Percentiles rank a stretch among this genome's conserved stretches.
phyloP scores from a whole-genome alignment of 2,329 filamentous ascomycete species.

The Monascus ruber region DNA sequence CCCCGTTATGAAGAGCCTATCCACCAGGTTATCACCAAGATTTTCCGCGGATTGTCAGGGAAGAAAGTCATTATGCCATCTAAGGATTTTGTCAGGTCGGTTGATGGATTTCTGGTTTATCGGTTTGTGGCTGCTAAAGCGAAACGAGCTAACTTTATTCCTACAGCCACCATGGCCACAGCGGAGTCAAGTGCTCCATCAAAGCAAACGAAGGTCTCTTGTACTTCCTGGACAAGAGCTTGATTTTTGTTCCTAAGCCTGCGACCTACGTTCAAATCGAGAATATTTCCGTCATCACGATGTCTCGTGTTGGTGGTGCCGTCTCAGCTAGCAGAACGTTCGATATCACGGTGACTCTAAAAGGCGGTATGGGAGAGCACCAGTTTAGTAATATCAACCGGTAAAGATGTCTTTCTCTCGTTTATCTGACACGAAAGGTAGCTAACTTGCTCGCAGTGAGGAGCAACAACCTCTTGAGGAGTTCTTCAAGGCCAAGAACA shows the following conservation, averaged over 20 bases:
- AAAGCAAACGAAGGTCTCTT: constrained; percentile 97
- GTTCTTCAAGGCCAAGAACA: constrained; percentile 91
- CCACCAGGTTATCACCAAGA: constrained; percentile 84
- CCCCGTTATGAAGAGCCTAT: constrained; percentile 88
- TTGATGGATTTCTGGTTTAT: neutral
- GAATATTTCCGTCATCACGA: constrained; percentile 80
- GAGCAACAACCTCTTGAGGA: constrained; percentile 93
- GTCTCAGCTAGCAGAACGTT: constrained; percentile 92
- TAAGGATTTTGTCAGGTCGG: constrained; percentile 74
- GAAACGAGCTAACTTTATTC: constrained; percentile 1
- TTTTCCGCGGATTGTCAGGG: constrained; percentile 86
- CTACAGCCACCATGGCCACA: constrained; percentile 72
- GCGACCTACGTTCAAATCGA: constrained; percentile 96
- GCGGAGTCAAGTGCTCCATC: constrained; percentile 98
- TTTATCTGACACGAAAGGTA: neutral
- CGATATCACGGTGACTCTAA: constrained; percentile 88
- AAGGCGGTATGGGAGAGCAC: constrained; percentile 73
- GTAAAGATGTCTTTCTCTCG: constrained; percentile 23
- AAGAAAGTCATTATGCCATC: constrained; percentile 93
- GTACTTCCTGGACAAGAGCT: constrained; percentile 94
- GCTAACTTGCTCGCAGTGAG: constrained; percentile 43
- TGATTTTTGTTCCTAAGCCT: constrained; percentile 98
- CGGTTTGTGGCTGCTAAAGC: neutral
- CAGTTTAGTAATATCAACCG: constrained; percentile 99
- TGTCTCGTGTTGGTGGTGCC: constrained; percentile 89